Percentiles rank a stretch among this genome's conserved stretches.
phyloP scores from a whole-genome alignment of 225 moss, liverwort and hornwort genomes.

The Ulota crispa region DNA sequence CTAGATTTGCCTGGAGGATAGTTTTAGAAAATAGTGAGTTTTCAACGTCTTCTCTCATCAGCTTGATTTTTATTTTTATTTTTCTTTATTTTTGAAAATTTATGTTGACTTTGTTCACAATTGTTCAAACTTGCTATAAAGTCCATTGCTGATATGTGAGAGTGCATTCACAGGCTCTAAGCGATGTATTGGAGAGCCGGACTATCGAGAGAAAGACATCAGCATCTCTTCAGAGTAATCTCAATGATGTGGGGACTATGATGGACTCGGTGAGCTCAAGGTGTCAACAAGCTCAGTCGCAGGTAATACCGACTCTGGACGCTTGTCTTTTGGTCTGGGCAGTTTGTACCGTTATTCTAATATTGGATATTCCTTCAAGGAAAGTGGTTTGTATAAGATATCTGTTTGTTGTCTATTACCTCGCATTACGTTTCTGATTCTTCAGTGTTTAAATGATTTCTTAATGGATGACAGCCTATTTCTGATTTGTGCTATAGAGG shows the following conservation, averaged over 20 bases:
- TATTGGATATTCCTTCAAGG: not conserved
- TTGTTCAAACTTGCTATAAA: not conserved
- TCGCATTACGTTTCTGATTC: not conserved
- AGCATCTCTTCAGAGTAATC: slow-evolving; percentile 20
- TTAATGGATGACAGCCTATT: too few relatives aligned
- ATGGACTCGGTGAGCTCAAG: slow-evolving; percentile 28
- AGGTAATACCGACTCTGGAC: slow-evolving; percentile 11
- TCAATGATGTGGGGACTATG: slow-evolving; percentile 39
- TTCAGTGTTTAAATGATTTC: too few relatives aligned
- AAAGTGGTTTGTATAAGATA: not conserved
- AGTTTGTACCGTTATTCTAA: not conserved
- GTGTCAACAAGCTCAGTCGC: slow-evolving; percentile 32
- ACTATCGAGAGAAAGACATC: slow-evolving; percentile 18
- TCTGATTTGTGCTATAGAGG: too few relatives aligned
- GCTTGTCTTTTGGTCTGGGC: not conserved
- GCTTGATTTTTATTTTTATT: not conserved
- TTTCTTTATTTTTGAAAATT: too few relatives aligned
- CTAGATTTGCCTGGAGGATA: not conserved
- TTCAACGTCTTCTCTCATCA: not conserved
- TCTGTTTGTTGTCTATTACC: not conserved
- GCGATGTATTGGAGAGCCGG: slow-evolving; percentile 18
- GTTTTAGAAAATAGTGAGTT: not conserved
- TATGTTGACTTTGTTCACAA: not conserved
- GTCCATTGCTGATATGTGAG: not conserved
- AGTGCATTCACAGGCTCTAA: slow-evolving; percentile 31